A percentile compares a stretch with the other conserved stretches of the same genome.
Conservation (phyloP, 2,329 filamentous ascomycete genomes). For the Zarea fungicola region DNA sequence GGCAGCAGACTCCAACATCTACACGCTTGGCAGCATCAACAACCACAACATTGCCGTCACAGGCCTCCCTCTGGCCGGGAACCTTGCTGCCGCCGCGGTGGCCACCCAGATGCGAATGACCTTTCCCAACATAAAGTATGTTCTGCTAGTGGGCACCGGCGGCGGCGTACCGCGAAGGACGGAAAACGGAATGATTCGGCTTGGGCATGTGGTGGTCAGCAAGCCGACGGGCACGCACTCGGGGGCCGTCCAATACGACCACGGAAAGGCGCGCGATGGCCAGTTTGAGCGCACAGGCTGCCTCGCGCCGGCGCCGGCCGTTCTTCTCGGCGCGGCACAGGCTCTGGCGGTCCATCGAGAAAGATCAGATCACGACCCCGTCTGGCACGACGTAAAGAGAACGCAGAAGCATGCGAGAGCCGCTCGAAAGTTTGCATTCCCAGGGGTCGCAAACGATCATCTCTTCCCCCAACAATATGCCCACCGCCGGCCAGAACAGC, state of each 20-base stretch:
- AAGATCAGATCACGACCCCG: constrained; percentile 7
- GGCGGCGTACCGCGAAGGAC: constrained; percentile 18
- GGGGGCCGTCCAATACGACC: constrained; percentile 18
- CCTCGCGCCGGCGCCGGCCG: constrained; percentile 13
- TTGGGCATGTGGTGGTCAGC: constrained; percentile 21
- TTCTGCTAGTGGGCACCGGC: constrained; percentile 21
- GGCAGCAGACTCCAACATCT: constrained; percentile 17
- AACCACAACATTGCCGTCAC: constrained; percentile 29
- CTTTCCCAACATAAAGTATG: constrained; percentile 25
- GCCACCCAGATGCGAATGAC: constrained; percentile 27
- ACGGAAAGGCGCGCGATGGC: constrained; percentile 16
- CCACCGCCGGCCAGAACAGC: constrained; percentile 4
- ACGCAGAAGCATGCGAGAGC: constrained; percentile 10
- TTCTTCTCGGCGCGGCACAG: constrained; percentile 17
- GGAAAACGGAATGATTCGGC: constrained; percentile 18
- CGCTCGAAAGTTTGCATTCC: constrained; percentile 11
- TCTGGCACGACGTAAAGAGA: constrained; percentile 10
- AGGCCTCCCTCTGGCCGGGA: constrained; percentile 26
- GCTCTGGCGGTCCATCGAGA: constrained; percentile 9
- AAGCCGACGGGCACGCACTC: constrained; percentile 15
- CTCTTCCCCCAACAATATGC: constrained; percentile 12
- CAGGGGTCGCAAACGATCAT: constrained; percentile 11
- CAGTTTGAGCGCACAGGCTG: constrained; percentile 17
- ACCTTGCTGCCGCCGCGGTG: constrained; percentile 26
- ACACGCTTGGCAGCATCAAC: constrained; percentile 25